phyloP scores from a whole-genome alignment of 495 filamentous ascomycete species.

The Staphylotrichum tortipilum region DNA sequence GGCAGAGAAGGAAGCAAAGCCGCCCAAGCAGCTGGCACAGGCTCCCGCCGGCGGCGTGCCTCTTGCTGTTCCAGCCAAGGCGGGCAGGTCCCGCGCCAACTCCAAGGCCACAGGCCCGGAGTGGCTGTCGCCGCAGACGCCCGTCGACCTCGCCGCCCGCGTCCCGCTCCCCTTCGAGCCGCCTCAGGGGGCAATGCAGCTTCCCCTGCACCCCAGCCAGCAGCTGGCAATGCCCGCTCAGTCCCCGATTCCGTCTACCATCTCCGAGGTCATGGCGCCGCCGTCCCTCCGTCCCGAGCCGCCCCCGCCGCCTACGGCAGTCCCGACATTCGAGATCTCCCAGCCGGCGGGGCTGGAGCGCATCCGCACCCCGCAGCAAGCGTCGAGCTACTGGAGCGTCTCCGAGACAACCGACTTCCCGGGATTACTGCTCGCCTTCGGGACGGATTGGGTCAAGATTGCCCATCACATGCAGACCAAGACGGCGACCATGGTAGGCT shows the following conservation, averaged over 20 bases:
- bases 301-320: slow-evolving; percentile 28
- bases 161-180: slow-evolving; percentile 30
- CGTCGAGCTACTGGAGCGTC: slow-evolving; percentile 97
- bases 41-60: slow-evolving; percentile 39
- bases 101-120: slow-evolving; percentile 34
- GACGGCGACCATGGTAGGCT: slow-evolving; percentile 80
- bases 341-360: slow-evolving; percentile 33
- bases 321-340: slow-evolving; percentile 35
- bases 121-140: slow-evolving; percentile 27
- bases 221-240: slow-evolving; percentile 24
- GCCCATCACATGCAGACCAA: slow-evolving; percentile 84
- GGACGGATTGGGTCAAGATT: slow-evolving; percentile 80
- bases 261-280: slow-evolving; percentile 43
- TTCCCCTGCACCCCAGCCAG: slow-evolving; percentile 29
- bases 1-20: slow-evolving; percentile 30
- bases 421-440: slow-evolving; percentile 67
- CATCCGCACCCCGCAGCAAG: slow-evolving; percentile 46
- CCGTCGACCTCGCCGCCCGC: slow-evolving; percentile 23
- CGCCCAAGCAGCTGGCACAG: slow-evolving; percentile 22
- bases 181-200: slow-evolving; percentile 28
- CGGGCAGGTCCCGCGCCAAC: slow-evolving; percentile 38
- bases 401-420: slow-evolving; percentile 81
- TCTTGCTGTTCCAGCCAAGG: slow-evolving; percentile 23
- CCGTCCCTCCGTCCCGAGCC: slow-evolving; percentile 42
- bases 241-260: slow-evolving; percentile 23